phyloP scores from a whole-genome alignment of 768 basidiomycete genomes.

The Podaxis sp. region DNA sequence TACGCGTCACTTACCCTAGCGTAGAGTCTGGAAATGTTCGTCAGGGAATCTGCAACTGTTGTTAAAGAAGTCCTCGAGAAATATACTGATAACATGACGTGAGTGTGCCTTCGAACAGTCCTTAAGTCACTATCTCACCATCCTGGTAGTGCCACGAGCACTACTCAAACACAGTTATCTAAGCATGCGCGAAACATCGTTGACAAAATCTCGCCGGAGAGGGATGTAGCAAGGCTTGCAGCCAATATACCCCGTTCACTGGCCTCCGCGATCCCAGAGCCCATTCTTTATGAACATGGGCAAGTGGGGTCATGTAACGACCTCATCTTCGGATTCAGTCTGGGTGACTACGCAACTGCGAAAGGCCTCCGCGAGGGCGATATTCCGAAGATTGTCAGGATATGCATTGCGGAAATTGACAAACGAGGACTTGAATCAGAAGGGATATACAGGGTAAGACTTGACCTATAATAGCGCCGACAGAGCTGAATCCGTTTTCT shows the following conservation, averaged over 20 bases:
- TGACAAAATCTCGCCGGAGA: constrained; percentile 65
- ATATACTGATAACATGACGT: constrained; percentile 84
- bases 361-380: constrained; percentile 70
- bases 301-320: constrained; percentile 84
- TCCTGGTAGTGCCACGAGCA: constrained; percentile 62
- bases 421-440: constrained; percentile 73
- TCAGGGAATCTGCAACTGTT: constrained; percentile 64
- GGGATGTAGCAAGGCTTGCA: constrained; percentile 60
- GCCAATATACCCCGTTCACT: constrained; percentile 60
- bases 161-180: constrained; percentile 74
- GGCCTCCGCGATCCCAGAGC: constrained; percentile 64
- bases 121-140: background rate
- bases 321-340: constrained; percentile 83
- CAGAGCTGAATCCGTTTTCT: constrained; percentile 1
- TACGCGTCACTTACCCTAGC: background rate
- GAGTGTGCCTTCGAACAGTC: constrained; percentile 22
- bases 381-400: constrained; percentile 74
- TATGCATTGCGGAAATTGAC: constrained; percentile 84
- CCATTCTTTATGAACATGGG: constrained; percentile 73
- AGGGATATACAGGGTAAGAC: constrained; percentile 73
- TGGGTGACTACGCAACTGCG: constrained; percentile 87
- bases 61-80: constrained; percentile 64
- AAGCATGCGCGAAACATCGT: constrained; percentile 60
- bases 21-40: constrained; percentile 80
- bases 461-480: background rate